A percentile compares a stretch with the other conserved stretches of the same genome.
Conservation (phyloP, 83 land plant species). For the Larix sibirica region DNA sequence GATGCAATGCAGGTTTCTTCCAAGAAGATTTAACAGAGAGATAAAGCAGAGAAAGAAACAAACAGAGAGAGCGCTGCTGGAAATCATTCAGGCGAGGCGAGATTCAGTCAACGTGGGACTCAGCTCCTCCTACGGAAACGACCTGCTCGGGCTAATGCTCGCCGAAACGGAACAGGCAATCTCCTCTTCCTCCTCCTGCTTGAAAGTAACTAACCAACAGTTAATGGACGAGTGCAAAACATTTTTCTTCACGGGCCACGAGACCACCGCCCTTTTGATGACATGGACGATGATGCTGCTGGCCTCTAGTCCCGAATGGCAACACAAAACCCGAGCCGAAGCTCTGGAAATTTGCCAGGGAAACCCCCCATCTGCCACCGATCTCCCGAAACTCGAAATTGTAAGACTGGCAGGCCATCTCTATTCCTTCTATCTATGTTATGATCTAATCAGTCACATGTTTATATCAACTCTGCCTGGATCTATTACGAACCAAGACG, state of each 20-base stretch:
- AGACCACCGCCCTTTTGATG: conserved; percentile 57
- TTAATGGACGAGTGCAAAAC: conserved; percentile 86
- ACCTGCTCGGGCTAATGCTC: conserved; percentile 75
- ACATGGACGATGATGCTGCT: conserved; percentile 78
- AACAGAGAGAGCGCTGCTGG: conserved; percentile 58
- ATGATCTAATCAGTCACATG: no score
- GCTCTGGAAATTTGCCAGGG: conserved; percentile 43
- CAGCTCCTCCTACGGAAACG: conserved; percentile 63
- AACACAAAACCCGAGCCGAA: conserved; percentile 54
- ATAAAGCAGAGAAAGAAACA: conserved; percentile 61
- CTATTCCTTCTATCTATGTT: no score
- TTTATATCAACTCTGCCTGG: no score
- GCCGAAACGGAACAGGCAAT: conserved; percentile 46
- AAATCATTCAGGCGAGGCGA: conserved; percentile 60
- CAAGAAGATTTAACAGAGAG: conserved; percentile 65
- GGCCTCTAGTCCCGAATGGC: conserved; percentile 67
- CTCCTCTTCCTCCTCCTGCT: not conserved
- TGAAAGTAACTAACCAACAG: conserved; percentile 33
- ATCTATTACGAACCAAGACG: conserved; percentile 27
- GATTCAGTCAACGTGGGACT: conserved; percentile 50
- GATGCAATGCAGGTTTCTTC: conserved; percentile 51
- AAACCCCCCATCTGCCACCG: conserved; percentile 42
- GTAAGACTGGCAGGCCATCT: conserved; percentile 29
- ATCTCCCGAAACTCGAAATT: conserved; percentile 66
- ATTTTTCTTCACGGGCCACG: conserved; percentile 80